phyloP scores from a whole-genome alignment of 176 grass and related monocot genomes.

The Rhipidocladum racemiflorum region DNA sequence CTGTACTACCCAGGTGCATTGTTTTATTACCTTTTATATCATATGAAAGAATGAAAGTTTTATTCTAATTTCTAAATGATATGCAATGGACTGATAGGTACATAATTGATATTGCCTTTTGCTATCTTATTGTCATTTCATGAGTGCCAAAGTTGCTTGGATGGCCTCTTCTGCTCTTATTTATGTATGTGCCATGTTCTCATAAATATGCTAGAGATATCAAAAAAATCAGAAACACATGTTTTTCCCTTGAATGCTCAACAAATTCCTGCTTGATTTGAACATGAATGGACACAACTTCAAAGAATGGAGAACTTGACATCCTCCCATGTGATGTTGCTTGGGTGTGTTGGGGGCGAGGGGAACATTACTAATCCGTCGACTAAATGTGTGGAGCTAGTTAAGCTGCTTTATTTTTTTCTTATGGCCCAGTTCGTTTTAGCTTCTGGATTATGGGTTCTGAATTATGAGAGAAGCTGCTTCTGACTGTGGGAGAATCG shows the following conservation, averaged over 20 bases:
- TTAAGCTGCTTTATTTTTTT: not conserved
- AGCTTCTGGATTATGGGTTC: too few relatives aligned
- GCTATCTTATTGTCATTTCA: not conserved
- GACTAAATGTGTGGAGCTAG: too few relatives aligned
- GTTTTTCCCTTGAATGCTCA: not conserved
- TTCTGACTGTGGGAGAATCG: too few relatives aligned
- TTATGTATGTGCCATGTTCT: not conserved
- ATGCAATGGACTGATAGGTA: not conserved
- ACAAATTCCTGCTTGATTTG: not conserved
- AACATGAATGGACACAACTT: not conserved
- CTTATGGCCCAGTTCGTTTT: too few relatives aligned
- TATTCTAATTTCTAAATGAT: not conserved
- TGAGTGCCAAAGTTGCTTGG: not conserved
- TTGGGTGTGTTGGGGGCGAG: not conserved
- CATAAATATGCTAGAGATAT: not conserved
- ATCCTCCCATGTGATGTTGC: not conserved
- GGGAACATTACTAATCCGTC: too few relatives aligned
- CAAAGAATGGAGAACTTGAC: not conserved
- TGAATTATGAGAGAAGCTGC: too few relatives aligned
- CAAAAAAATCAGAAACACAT: not conserved
- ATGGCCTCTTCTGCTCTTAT: not conserved
- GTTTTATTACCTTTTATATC: not conserved
- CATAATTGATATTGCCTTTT: not conserved
- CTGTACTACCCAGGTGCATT: slow-evolving; percentile 56
- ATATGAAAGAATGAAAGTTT: too few relatives aligned